Base-by-base conservation (phyloP, 2,329 filamentous ascomycete species). In the Neophaeococcomyces mojaviensis region DNA sequence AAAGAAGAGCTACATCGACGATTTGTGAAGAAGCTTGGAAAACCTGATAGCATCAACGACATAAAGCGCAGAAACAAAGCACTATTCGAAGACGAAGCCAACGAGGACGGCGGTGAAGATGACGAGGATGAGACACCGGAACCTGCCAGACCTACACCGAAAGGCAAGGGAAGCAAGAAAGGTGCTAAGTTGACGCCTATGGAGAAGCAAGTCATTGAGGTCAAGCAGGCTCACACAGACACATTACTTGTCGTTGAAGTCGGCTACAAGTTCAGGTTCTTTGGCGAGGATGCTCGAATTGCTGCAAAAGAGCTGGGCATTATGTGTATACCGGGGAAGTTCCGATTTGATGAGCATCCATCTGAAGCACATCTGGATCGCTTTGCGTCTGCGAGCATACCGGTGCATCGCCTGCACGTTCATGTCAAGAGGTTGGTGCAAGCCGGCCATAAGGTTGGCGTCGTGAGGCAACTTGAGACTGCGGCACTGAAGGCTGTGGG, bases 221-320 rank as follows among this genome's bases (percentile, higher is more conserved):
- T 98, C 64, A 98, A 98, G 68, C 77, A 81, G 49, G 86, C 90
- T 56, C 82, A 97, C 61, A 76, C 88, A 69, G 92, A 97, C 61
- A 92, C 90, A 0, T 59, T 98, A 16, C 73, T 98, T 26, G 85
- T 97, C 10, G 82, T 97, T 43, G 90, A 98, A 63, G 92, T 97
- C 7, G 92, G 92, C 41, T 98, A 98, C 69, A 98, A 98, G 63
- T 98, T 94, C 67, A 82, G 86, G 28, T 95, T 98, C 69, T 95
- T 95, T 61, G 92, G 92, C 9, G 90, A 97, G 59, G 92, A 98
- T 69, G 92, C 92, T 7, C 79, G 88, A 44, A 78, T 81, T 44
- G 92, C 90, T 3, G 86, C 89, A 10, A 94, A 90, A 64, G 88
- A 90, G 62, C 73, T 98, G 39, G 86, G 88, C 49, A 96, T 98